Base-by-base conservation (phyloP, 352 stramenopile species). In the Globisporangium okanoganense region DNA sequence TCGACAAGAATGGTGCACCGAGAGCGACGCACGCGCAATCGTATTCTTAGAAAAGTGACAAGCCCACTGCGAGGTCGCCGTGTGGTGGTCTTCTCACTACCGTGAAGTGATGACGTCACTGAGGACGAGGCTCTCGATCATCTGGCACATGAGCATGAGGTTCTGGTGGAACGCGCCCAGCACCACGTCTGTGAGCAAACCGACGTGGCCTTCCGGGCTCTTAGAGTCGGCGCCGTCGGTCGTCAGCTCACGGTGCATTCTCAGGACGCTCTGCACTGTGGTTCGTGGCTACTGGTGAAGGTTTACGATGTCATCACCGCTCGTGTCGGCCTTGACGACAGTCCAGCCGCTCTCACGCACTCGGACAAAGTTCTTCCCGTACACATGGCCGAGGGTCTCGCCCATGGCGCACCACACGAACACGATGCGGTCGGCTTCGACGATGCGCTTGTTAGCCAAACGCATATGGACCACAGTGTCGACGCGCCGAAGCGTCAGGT, bases 161-260 rank as follows among this genome's bases (percentile, higher is more conserved):
- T 63, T 63, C 44, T 56, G 45, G 24, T 40, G 33, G 27, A 50
- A 56, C 24, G 45, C 33, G 8, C 57, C 20, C 18, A 63, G 12
- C 45, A 63, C 29, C 8, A 63, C 24, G 35, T 63, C 57, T 12
- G 57, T 63, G 45, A 63, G 35, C 5, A 56, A 22, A 2, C 57
- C 57, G 45, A 56, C 44, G 24, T 36, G 22, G 9, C 25, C 25
- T 6, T 47, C 22, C 1, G 18, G 29, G 29, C 18, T 40, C 18
- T 38, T 27, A 0, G 48, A 25, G 47, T 16, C 6, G 6, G 8
- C 10, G 3, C 5, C 33, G 2, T 13, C 20, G 1, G 5, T 20
- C 18, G 24, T 24, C 20, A 59, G 53, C 16, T 59, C 25, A 2
- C 33, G 20, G 10, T 27, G 16, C 53, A 59, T 59, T 35, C 53